Evolutionary conservation across 345 rosid species (phyloP), one percentile per base, ranked within the genome.

Genomic region (Corchorus capsularis): DNA sequence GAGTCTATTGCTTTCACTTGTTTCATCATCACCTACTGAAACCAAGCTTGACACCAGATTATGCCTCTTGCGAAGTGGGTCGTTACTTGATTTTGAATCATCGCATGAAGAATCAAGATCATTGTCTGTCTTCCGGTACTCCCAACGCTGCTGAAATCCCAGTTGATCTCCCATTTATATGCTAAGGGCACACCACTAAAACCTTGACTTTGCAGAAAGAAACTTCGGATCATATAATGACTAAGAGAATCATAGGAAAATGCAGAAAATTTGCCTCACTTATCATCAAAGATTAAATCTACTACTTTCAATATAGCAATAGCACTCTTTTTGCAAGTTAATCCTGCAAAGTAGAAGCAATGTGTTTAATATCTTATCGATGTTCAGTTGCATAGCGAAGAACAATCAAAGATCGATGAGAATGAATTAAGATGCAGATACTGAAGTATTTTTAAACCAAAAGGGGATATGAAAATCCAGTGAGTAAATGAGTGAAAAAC

Each of bases 81-180:
- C 80, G 10, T 13, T 66, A 53, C 75, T 77, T 34, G 83, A 83
- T 67, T 73, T 79, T 19, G 82, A 79, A 39, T 82, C 83, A 39
- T 89, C 75, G 73, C 84, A 85, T 5, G 91, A 85, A 32, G 89
- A 83, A 80, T 85, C 88, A 20, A 74, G 61, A 55, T 80, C 82
- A 57, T 75, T 49, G 3, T 83, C 85, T 57, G 64, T 79, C 60
- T 86, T 82, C 79, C 88, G 78, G 71, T 85, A 85, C 61, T 80
- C 88, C 93, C 89, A 89, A 15, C 89, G 82, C 71, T 79, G 90
- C 72, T 72, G 84, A 76, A 83, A 82, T 59, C 71, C 73, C 72
- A 79, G 57, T 53, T 27, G 27, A 27, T 88, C 88, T 68, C 73
- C 79, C 84, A 76, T 80, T 71, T 63, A 70, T 63, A 70, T 20